phyloP scores from a whole-genome alignment of 768 basidiomycete species.

The Exsudoporus frostii region DNA sequence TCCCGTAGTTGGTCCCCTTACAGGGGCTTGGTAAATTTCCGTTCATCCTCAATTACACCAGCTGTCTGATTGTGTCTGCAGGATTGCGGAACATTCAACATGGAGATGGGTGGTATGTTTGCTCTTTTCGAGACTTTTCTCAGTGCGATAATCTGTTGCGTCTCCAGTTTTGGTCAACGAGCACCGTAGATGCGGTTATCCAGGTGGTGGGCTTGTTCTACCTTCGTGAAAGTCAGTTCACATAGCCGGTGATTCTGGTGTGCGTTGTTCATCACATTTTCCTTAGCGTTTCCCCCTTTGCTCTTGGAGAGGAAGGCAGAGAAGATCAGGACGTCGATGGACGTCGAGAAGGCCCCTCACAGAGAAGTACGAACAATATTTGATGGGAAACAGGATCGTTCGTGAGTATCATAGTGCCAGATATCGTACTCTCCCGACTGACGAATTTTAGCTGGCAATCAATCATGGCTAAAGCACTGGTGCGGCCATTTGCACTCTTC shows the following conservation, averaged over 20 bases:
- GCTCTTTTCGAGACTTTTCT: background rate
- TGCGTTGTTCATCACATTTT: slow-evolving; percentile 14
- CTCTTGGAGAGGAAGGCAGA: slow-evolving; percentile 52
- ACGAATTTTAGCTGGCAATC: slow-evolving; percentile 42
- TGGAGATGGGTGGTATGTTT: slow-evolving; percentile 69
- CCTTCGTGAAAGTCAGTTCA: slow-evolving; percentile 58
- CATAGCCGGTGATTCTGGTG: background rate
- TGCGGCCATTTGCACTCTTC: slow-evolving; percentile 69
- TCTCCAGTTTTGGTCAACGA: slow-evolving; percentile 62
- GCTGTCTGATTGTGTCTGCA: slow-evolving; percentile 16
- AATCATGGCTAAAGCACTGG: slow-evolving; percentile 51
- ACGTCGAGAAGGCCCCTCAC: slow-evolving; percentile 42
- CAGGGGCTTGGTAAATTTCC: slow-evolving; percentile 51
- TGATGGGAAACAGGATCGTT: slow-evolving; percentile 38
- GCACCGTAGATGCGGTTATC: slow-evolving; percentile 51
- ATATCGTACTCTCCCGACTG: background rate
- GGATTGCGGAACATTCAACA: slow-evolving; percentile 55
- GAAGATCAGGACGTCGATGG: slow-evolving; percentile 41
- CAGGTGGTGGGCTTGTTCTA: slow-evolving; percentile 55
- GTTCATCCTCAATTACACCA: background rate
- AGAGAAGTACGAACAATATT: slow-evolving; percentile 47
- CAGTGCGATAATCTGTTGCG: background rate
- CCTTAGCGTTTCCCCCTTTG: slow-evolving; percentile 27
- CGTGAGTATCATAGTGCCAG: slow-evolving; percentile 34
- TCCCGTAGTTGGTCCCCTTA: slow-evolving; percentile 60